Evolutionary conservation across 1,284 basidiomycete genomes (phyloP).

Genomic region (Boletus semigastroideus): DNA sequence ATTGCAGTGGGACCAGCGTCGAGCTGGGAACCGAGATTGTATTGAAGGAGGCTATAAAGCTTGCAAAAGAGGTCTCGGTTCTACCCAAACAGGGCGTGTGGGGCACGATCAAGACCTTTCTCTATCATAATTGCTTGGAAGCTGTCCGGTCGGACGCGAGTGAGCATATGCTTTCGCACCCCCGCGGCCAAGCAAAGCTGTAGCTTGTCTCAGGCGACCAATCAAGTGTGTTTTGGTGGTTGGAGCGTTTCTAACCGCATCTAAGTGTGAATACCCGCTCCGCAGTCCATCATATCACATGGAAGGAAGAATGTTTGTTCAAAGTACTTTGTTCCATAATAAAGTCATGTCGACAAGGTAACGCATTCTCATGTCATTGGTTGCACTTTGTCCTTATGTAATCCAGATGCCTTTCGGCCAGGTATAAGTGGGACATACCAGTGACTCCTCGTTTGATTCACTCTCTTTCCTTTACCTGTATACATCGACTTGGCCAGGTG

Average conservation of each 20-base stretch:
- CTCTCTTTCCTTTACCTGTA: neutral
- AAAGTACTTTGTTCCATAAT: conserved; percentile 7
- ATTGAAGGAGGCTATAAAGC: conserved; percentile 56
- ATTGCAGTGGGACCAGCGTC: conserved; percentile 39
- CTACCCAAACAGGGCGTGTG: conserved; percentile 59
- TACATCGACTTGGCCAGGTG: conserved; percentile 23
- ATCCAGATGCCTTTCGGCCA: neutral
- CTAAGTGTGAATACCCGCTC: conserved; percentile 5
- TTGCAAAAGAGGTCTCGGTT: conserved; percentile 50
- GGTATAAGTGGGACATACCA: neutral
- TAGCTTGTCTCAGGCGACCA: conserved; percentile 22
- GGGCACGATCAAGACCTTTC: conserved; percentile 60
- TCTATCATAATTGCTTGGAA: conserved; percentile 48
- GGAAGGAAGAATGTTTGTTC: neutral
- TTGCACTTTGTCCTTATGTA: conserved; percentile 16
- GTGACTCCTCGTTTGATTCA: conserved; percentile 16
- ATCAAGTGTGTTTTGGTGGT: conserved; percentile 10
- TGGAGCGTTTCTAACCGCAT: conserved; percentile 7
- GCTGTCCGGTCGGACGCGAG: conserved; percentile 37
- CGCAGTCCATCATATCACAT: neutral
- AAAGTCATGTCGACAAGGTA: conserved; percentile 23
- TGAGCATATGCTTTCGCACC: conserved; percentile 8
- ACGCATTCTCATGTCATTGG: conserved; percentile 13
- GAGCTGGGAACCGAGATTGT: conserved; percentile 52
- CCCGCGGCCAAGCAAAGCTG: conserved; percentile 33